Evolutionary conservation across 805 yeast genomes (phyloP), one percentile per base, ranked within the genome.

Genomic region (Clavispora asparagi): DNA sequence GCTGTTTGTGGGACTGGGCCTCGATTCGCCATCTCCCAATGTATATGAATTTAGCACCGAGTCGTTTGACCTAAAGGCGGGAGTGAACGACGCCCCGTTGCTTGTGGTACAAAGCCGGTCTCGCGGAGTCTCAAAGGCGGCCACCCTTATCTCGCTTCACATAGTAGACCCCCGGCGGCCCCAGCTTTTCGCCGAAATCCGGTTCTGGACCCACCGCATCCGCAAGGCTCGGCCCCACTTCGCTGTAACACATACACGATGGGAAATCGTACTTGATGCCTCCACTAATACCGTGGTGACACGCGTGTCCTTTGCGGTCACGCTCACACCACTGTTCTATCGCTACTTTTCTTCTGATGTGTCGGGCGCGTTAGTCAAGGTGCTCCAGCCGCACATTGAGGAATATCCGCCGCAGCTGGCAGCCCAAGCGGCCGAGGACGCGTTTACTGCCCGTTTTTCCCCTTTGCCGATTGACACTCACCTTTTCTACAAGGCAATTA

Each of bases 401-500:
- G 19, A 17, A 13, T 39, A 25, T 33, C 49, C 37, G 28, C 37
- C 39, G 26, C 35, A 3, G 12, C 28, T 7, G 36, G n/a, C 10
- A 13, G 38, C n/a, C 9, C 30, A 23, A 23, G 23, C 27, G 23
- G 25, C 32, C 11, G 29, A 36, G 16, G 37, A 16, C 35, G 8
- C 36, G 11, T 37, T 37, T 19, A 2, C 10, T 12, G 32, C 19
- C 17, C 17, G 16, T 4, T 45, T 40, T 17, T 44, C 31, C 13
- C 4, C 38, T n/a, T 17, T 47, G n/a, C 61, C 64, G 12, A 57
- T 62, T 13, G 60, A 65, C 14, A 59, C 74, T 1, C 67, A 65
- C 32, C 48, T 70, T 12, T 81, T 82, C 51, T 82, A 82, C 58
- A 74, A 73, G 25, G 50, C 73, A 2, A 70, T 81, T 35, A 73